Evolutionary conservation across 1,284 basidiomycete species (phyloP).

Genomic region (Cutaneotrichosporon daszewskae): DNA sequence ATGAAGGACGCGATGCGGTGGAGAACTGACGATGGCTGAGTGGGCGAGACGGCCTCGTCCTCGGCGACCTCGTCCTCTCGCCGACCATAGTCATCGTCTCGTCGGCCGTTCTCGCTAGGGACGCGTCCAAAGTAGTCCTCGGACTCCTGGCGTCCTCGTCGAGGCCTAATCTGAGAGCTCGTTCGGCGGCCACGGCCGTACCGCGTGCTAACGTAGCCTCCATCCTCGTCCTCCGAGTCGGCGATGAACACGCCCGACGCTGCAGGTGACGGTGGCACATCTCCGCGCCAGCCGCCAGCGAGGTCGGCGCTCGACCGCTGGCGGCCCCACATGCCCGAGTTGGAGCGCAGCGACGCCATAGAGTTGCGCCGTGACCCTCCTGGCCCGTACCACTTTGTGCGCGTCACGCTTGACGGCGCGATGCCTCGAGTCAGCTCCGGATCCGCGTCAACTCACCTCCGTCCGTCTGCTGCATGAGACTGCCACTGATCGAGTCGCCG

Average conservation of each 20-base stretch:
- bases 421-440: constrained; percentile 20
- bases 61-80: constrained; percentile 11
- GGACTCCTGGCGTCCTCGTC: constrained; percentile 6
- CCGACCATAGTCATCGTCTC: constrained; percentile 12
- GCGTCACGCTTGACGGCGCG: constrained; percentile 36
- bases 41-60: constrained; percentile 16
- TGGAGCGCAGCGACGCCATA: constrained; percentile 16
- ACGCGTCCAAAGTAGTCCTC: constrained; percentile 9
- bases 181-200: constrained; percentile 7
- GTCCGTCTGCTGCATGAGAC: constrained; percentile 13
- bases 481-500: constrained; percentile 18
- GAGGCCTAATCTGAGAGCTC: constrained; percentile 2
- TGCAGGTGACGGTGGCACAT: constrained; percentile 23
- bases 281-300: constrained; percentile 12
- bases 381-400: constrained; percentile 26
- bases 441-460: constrained; percentile 10
- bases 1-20: constrained; percentile 43
- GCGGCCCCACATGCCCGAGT: constrained; percentile 25
- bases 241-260: constrained; percentile 34
- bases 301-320: constrained; percentile 14
- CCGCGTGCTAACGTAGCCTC: constrained; percentile 4
- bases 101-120: constrained; percentile 4
- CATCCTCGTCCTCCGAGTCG: constrained; percentile 42
- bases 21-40: constrained; percentile 24
- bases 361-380: constrained; percentile 30